Evolutionary conservation across 352 stramenopile species (phyloP).

Genomic region (Globisporangium sylvaticum): DNA sequence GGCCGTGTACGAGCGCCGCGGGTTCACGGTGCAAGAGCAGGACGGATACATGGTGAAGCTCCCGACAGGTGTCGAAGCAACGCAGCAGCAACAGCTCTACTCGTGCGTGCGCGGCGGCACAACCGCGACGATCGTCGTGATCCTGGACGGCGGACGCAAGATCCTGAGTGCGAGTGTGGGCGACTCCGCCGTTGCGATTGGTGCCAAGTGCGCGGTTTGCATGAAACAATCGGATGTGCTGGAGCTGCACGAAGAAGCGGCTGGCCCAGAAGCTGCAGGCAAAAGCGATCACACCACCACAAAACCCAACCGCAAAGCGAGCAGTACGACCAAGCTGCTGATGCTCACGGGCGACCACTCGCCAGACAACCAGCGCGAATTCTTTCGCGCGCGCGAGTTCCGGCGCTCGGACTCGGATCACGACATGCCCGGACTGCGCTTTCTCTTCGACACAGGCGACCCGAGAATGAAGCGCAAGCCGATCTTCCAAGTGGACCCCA

Average conservation of each 20-base stretch:
- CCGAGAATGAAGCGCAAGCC: slow-evolving; percentile 28
- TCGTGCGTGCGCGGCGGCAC: slow-evolving; percentile 88
- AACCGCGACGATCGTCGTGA: slow-evolving; percentile 77
- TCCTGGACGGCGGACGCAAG: slow-evolving; percentile 62
- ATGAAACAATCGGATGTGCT: not conserved
- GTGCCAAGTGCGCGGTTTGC: slow-evolving; percentile 9
- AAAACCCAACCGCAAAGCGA: slow-evolving; percentile 16
- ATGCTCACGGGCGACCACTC: slow-evolving; percentile 81
- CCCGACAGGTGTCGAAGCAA: not conserved
- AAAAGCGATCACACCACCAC: not conserved
- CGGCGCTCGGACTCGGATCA: slow-evolving; percentile 25
- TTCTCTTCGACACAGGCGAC: slow-evolving; percentile 77
- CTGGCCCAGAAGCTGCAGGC: not conserved
- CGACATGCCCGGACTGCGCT: slow-evolving; percentile 59
- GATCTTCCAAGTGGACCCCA: slow-evolving; percentile 32
- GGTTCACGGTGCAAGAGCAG: slow-evolving; percentile 57
- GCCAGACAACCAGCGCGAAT: slow-evolving; percentile 76
- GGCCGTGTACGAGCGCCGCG: slow-evolving; percentile 50
- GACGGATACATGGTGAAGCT: slow-evolving; percentile 56
- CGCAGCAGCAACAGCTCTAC: slow-evolving; percentile 18
- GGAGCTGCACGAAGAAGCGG: not conserved
- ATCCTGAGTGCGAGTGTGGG: slow-evolving; percentile 83
- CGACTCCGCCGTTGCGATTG: slow-evolving; percentile 61
- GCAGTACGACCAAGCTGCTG: slow-evolving; percentile 25
- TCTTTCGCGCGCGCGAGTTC: slow-evolving; percentile 44